phyloP scores from a whole-genome alignment of 176 grass and related monocot species.

The Triticum turgidum region DNA sequence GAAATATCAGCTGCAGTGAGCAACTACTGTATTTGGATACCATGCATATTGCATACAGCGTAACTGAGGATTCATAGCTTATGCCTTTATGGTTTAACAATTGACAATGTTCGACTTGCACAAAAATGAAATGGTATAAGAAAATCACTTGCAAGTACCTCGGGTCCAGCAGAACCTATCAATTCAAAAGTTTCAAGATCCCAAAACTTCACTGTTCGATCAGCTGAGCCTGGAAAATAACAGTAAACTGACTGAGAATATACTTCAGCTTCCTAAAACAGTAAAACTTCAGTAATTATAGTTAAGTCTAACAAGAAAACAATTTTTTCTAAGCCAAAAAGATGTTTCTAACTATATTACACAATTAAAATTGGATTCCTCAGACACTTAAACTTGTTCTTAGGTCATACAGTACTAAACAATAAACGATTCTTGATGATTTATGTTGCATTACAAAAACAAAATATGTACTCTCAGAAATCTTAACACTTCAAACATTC shows the following conservation, averaged over 20 bases:
- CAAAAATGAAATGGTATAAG: not conserved
- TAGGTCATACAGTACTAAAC: not conserved
- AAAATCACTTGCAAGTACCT: slow-evolving; percentile 52
- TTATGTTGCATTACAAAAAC: not conserved
- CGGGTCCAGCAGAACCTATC: slow-evolving; percentile 88
- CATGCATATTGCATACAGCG: slow-evolving; percentile 17
- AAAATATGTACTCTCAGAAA: not conserved
- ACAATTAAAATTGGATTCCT: not conserved
- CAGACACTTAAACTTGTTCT: not conserved
- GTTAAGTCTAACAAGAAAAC: not conserved
- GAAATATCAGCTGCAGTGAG: not conserved
- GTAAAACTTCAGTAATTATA: not conserved
- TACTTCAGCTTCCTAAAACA: slow-evolving; percentile 10
- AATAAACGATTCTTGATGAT: slow-evolving; percentile 1
- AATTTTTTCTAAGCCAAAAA: not conserved
- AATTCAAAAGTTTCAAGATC: slow-evolving; percentile 98
- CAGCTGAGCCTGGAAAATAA: slow-evolving; percentile 69
- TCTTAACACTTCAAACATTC: not conserved
- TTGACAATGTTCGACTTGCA: not conserved
- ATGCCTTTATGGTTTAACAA: slow-evolving; percentile 16
- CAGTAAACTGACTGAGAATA: slow-evolving; percentile 20
- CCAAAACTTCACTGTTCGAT: slow-evolving; percentile 95
- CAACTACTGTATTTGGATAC: not conserved
- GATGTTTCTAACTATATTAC: not conserved
- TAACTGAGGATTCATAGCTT: not conserved